phyloP scores from a whole-genome alignment of 148 eudicot species.

The Vaccinium darrowii region DNA sequence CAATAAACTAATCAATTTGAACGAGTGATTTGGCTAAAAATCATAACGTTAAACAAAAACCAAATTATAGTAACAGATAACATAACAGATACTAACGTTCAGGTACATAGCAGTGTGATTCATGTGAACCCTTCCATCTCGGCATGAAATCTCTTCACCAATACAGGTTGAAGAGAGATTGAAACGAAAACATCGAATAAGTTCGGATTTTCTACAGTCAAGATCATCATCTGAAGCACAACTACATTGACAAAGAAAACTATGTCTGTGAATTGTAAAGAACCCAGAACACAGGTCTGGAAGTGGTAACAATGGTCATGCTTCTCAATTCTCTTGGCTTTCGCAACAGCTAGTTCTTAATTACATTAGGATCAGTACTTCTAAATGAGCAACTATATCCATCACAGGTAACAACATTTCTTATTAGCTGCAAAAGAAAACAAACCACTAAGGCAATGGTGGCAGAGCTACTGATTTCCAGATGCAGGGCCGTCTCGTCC shows the following conservation, averaged over 20 bases:
- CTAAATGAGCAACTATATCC: not conserved
- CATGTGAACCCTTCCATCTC: no score
- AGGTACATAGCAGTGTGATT: no score
- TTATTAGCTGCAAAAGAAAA: not conserved
- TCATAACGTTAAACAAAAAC: no score
- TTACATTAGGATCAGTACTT: not conserved
- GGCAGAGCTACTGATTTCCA: slow-evolving; percentile 73
- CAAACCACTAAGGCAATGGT: not conserved
- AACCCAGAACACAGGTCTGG: not conserved
- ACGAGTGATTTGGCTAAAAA: no score
- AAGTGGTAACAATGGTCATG: not conserved
- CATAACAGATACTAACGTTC: no score
- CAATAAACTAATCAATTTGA: no score
- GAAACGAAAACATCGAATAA: not conserved
- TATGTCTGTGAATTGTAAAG: not conserved
- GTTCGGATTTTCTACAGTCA: not conserved
- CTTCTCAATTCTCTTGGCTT: slow-evolving; percentile 1
- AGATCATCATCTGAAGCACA: slow-evolving; percentile 1
- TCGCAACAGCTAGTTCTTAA: not conserved
- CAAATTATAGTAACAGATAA: no score
- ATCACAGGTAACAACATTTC: not conserved
- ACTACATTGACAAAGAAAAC: not conserved
- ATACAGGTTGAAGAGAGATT: not conserved
- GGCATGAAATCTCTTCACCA: not conserved
- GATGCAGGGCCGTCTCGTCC: slow-evolving; percentile 63